phyloP scores from a whole-genome alignment of 805 yeast genomes.

The Candida easanensis region DNA sequence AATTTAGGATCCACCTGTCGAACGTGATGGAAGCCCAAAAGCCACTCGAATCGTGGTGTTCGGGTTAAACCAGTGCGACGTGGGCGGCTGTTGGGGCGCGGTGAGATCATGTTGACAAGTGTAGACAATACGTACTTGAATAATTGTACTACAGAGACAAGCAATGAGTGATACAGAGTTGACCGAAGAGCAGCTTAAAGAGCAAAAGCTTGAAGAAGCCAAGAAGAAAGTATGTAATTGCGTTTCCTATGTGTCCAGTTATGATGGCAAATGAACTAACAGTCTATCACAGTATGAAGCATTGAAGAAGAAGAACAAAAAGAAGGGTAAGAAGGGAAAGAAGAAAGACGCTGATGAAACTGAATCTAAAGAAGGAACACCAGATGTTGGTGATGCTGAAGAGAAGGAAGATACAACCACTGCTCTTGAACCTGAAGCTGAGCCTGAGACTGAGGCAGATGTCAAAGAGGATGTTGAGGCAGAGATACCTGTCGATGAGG shows the following conservation, averaged over 20 bases:
- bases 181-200: constrained; percentile 39
- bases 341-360: constrained; percentile 23
- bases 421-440: neutral
- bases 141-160: too few species aligned
- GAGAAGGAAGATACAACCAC: neutral
- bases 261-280: neutral
- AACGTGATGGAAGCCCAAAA: neutral
- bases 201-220: constrained; percentile 70
- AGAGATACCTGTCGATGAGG: constrained; percentile 2
- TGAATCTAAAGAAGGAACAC: constrained; percentile 13
- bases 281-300: constrained; percentile 47
- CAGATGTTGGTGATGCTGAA: constrained; percentile 17
- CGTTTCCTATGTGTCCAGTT: constrained; percentile 13
- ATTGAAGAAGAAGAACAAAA: constrained; percentile 57
- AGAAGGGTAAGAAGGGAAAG: constrained; percentile 38
- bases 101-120: too few species aligned
- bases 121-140: too few species aligned
- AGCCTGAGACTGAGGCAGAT: constrained; percentile 1
- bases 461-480: constrained; percentile 2
- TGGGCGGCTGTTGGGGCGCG: too few species aligned
- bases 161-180: constrained; percentile 24
- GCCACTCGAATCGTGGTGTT: constrained; percentile 4
- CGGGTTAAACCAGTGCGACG: too few species aligned
- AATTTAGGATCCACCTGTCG: neutral
- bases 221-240: constrained; percentile 64